A percentile compares a stretch with the other conserved stretches of the same genome.
Conservation (phyloP, 257 asterid genomes). For the Echium plantagineum region DNA sequence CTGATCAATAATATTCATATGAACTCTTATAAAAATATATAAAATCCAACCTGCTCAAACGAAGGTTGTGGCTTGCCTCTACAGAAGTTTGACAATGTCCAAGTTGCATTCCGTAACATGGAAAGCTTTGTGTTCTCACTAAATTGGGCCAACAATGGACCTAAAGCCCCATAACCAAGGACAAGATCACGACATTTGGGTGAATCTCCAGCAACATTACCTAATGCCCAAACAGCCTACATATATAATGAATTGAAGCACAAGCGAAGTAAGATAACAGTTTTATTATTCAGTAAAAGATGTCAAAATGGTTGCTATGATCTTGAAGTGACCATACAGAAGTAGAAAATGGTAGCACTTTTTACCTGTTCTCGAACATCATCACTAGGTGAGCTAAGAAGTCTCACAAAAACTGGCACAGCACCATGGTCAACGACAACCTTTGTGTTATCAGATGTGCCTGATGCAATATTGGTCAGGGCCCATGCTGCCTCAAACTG, state of each 20-base stretch:
- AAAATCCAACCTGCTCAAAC: slow-evolving; percentile 56
- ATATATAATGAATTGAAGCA: not conserved
- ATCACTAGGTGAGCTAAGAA: not conserved
- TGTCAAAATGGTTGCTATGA: no score
- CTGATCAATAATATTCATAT: not conserved
- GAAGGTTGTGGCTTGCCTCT: slow-evolving; percentile 93
- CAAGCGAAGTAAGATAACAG: not conserved
- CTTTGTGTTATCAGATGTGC: not conserved
- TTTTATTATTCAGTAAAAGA: not conserved
- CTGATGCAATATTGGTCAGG: not conserved
- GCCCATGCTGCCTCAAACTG: not conserved
- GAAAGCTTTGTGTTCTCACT: slow-evolving; percentile 75
- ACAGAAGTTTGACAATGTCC: slow-evolving; percentile 90
- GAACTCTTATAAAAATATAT: no score
- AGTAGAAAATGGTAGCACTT: no score
- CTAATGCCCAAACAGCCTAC: slow-evolving; percentile 96
- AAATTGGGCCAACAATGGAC: slow-evolving; percentile 61
- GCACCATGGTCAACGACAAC: not conserved
- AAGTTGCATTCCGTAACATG: slow-evolving; percentile 88
- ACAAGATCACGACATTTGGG: slow-evolving; percentile 87
- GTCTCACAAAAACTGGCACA: not conserved
- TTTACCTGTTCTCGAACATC: not conserved
- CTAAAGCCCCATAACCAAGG: slow-evolving; percentile 62
- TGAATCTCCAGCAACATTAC: slow-evolving; percentile 93
- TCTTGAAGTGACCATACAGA: not conserved